Evolutionary conservation across 176 grass and related monocot genomes (phyloP), one percentile per base, ranked within the genome.

Genomic region (Zizania latifolia): DNA sequence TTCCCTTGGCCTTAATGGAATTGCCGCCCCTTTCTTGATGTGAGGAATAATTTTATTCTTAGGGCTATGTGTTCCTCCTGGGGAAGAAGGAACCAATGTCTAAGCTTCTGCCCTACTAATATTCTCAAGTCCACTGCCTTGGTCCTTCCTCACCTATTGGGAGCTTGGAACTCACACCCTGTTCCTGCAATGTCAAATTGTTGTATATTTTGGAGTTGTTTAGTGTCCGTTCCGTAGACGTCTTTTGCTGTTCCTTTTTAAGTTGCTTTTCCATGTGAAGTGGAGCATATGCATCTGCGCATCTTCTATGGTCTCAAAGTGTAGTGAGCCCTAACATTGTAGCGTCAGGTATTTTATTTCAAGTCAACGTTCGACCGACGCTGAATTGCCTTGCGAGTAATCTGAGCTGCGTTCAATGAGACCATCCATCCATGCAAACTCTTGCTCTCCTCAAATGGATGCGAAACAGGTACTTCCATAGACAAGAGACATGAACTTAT

Each of bases 61-160:
- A 16, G 85, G 85, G 60, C n/a, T 19, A 33, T 58, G 85, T 88
- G 80, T 44, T 83, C 85, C 73, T 67, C 80, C 32, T 78, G 80
- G 85, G 85, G 68, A 87, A 87, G 74, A 43, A 68, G 80, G 39
- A 75, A 55, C 60, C 85, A 74, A 72, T 74, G 85, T 78, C 68
- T 72, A 78, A 56, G 78, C 38, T 2, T 50, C 48, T 23, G 38
- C 37, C 37, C 66, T 78, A 82, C 23, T 78, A 72, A 41, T 78
- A 45, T 37, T 37, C 54, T 31, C 46, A 50, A 56, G 74, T 87
- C 73, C 73, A 82, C 21, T 56, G 83, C 58, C 37, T 63, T 31
- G 6, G 64, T 34, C 22, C 15, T 62, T 31, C 32, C 72, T 77
- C 61, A 33, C 64, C 82, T 71, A 41, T 29, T 83, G 74, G 80